A percentile compares a stretch with the other conserved stretches of the same genome.
These are phyloP conservation scores for Angomonas desouzai DNA, from an alignment of 208 protist genomes.

Conservation along the genomic window DNA sequence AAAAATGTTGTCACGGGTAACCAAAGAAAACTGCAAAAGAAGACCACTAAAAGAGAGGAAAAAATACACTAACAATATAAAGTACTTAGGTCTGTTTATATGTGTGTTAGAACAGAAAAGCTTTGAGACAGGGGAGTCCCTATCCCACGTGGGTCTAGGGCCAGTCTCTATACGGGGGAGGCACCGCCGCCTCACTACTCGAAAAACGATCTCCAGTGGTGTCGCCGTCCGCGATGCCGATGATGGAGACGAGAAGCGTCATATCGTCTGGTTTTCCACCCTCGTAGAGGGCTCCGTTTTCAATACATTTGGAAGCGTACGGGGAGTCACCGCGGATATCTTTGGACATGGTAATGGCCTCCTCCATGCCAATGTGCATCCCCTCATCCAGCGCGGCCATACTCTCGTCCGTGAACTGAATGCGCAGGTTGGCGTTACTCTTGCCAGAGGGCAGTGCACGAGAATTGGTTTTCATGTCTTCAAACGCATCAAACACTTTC, in stretches of 20 bases:
- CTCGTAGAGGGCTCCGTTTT: conserved; percentile 54
- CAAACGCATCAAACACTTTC: conserved; percentile 25
- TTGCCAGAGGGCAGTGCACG: conserved; percentile 2
- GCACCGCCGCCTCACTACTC: conserved; percentile 33
- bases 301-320: conserved; percentile 62
- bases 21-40: no score
- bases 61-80: no score
- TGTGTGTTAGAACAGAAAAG: no score
- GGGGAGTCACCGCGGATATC: conserved; percentile 54
- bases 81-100: no score
- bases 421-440: conserved; percentile 19
- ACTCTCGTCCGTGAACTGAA: conserved; percentile 31
- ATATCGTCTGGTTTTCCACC: conserved; percentile 82
- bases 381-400: conserved; percentile 39
- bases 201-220: conserved; percentile 38
- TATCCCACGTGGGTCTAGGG: no score
- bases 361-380: conserved; percentile 27
- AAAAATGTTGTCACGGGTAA: no score
- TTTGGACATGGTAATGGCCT: conserved; percentile 28
- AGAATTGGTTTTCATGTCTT: conserved; percentile 11
- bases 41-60: no score
- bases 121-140: no score
- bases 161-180: conserved; percentile 64
- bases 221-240: conserved; percentile 46
- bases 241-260: conserved; percentile 52